Base-by-base conservation (phyloP, 495 filamentous ascomycete genomes). In the Aspergillus nidulans region DNA sequence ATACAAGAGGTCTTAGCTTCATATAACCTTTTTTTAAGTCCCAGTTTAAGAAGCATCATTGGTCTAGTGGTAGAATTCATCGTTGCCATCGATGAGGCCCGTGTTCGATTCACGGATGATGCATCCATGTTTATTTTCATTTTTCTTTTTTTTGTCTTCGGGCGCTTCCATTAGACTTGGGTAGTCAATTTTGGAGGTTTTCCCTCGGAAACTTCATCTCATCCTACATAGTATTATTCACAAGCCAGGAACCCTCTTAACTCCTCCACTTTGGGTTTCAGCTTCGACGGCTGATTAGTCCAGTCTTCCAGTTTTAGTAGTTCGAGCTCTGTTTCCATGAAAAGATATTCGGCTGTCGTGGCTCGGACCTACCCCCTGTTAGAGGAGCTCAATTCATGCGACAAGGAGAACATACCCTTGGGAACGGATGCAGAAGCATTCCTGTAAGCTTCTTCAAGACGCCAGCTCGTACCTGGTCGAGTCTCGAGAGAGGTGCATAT, bases 391-490 rank as follows among this genome's bases (percentile, higher is more conserved):
- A 47, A 20, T 41, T 19, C 16, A 13, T 44, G 13, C 1, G 26
- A 7, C 0, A 20, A 36, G 28, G 15, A 21, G 51, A 28, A 64
- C 78, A 61, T 64, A 87, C 75, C 61, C 74, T 80, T 6, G 86
- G 84, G 63, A 81, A 88, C 23, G 81, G 81, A 73, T 89, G 86
- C 46, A 81, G 49, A 6, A 88, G 68, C 77, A 88, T 77, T 12
- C 63, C 69, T 1, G 75, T 76, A 49, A 89, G 53, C 63, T 86
- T 87, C 44, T 70, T 71, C 19, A 81, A 48, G 6, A 78, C 80
- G 38, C 82, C 79, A 4, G 3, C 26, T 23, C 63, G 65, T 18
- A 82, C 60, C 9, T 60, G 47, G 12, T 65, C 58, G 19, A 79
- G 51, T 21, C 69, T 64, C 19, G 72, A 73, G 23, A 97, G 68